Evolutionary conservation across 805 yeast genomes (phyloP).

Genomic region (Candida xyloterini): DNA sequence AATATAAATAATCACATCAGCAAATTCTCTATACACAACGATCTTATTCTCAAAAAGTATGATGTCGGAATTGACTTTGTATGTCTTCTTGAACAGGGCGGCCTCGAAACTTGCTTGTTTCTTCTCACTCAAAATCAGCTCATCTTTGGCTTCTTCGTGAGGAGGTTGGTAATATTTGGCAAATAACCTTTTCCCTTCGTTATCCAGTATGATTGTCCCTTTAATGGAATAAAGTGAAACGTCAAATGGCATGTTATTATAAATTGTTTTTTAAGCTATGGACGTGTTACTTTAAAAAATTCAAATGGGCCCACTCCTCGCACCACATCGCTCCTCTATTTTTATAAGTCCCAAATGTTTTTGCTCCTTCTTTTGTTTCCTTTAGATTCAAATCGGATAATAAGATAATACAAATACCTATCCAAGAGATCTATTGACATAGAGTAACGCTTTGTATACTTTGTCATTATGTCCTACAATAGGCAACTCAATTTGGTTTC

Average conservation of each 20-base stretch:
- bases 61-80: slow-evolving; percentile 76
- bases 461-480: slow-evolving; percentile 20
- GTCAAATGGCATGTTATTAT: slow-evolving; percentile 24
- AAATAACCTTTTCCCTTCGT: slow-evolving; percentile 72
- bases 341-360: neutral
- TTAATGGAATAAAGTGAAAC: slow-evolving; percentile 75
- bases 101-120: slow-evolving; percentile 78
- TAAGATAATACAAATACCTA: neutral
- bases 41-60: slow-evolving; percentile 74
- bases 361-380: slow-evolving; percentile 10
- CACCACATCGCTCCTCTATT: slow-evolving; percentile 3
- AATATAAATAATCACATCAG: slow-evolving; percentile 70
- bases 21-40: slow-evolving; percentile 80
- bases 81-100: slow-evolving; percentile 68
- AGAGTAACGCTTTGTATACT: neutral
- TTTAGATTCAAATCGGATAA: neutral
- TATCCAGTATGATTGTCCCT: slow-evolving; percentile 78
- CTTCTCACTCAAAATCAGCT: slow-evolving; percentile 34
- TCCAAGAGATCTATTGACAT: neutral
- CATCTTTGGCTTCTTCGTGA: slow-evolving; percentile 39
- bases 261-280: neutral
- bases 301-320: slow-evolving; percentile 2
- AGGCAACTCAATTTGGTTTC: slow-evolving; percentile 20
- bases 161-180: slow-evolving; percentile 83
- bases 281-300: slow-evolving; percentile 9